phyloP scores from a whole-genome alignment of 129 eudicot genomes.

The Pulicaria dysenterica region DNA sequence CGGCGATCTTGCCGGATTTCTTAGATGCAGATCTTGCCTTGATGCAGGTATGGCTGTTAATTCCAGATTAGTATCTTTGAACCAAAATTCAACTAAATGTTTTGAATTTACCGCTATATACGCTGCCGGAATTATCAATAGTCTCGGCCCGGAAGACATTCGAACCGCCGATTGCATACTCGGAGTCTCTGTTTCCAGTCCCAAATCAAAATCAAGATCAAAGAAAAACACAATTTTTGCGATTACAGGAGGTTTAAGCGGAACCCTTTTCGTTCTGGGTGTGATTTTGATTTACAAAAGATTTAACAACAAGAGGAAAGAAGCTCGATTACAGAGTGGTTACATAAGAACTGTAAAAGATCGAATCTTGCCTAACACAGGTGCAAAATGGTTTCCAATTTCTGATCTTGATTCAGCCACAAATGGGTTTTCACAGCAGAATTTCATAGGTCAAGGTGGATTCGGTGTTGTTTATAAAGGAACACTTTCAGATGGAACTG shows the following conservation, averaged over 20 bases:
- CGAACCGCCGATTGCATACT: constrained; percentile 56
- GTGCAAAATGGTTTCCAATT: constrained; percentile 61
- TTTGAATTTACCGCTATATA: constrained; percentile 57
- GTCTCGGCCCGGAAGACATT: constrained; percentile 50
- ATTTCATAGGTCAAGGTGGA: constrained; percentile 63
- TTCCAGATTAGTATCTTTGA: constrained; percentile 44
- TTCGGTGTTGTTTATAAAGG: constrained; percentile 59
- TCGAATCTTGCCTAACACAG: constrained; percentile 54
- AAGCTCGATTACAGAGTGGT: constrained; percentile 38
- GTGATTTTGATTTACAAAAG: constrained; percentile 33
- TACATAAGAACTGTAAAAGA: constrained; percentile 47
- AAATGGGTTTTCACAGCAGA: constrained; percentile 48
- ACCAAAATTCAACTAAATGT: constrained; percentile 58
- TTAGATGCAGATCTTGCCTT: constrained; percentile 53
- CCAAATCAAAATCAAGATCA: constrained; percentile 20
- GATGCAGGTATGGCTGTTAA: constrained; percentile 58
- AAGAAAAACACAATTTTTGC: constrained; percentile 35
- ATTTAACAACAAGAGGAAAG: constrained; percentile 35
- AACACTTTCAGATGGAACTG: constrained; percentile 53
- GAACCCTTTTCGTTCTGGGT: constrained; percentile 35
- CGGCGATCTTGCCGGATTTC: constrained; percentile 47
- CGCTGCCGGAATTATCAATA: constrained; percentile 66
- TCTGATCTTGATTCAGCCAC: constrained; percentile 61
- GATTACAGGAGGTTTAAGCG: constrained; percentile 42
- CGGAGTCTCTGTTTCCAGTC: constrained; percentile 42